Conservation (phyloP, 768 basidiomycete genomes). For the Russula foetens region DNA sequence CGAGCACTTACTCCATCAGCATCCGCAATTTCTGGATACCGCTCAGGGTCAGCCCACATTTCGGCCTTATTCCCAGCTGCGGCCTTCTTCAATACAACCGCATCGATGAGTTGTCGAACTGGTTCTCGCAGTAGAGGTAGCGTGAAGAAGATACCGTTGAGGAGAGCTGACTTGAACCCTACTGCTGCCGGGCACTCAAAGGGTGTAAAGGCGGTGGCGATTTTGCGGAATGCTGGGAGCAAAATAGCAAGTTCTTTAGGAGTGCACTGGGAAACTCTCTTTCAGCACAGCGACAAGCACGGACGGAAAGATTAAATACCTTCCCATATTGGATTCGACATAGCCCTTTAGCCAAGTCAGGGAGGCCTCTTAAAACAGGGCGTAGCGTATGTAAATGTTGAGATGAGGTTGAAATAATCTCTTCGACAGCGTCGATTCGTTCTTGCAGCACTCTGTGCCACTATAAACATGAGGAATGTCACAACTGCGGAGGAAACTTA, state of each 20-base stretch:
- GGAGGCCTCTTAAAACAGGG: slow-evolving; percentile 61
- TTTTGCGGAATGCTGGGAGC: slow-evolving; percentile 64
- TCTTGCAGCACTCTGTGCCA: slow-evolving; percentile 55
- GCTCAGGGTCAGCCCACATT: slow-evolving; percentile 56
- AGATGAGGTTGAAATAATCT: slow-evolving; percentile 58
- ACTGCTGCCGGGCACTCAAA: slow-evolving; percentile 36
- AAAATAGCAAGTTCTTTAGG: slow-evolving; percentile 75
- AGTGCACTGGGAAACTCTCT: slow-evolving; percentile 45
- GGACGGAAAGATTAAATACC: slow-evolving; percentile 35
- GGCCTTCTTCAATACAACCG: slow-evolving; percentile 56
- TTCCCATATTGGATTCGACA: slow-evolving; percentile 88
- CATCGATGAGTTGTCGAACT: slow-evolving; percentile 43
- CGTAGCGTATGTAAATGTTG: slow-evolving; percentile 61
- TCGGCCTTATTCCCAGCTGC: slow-evolving; percentile 54
- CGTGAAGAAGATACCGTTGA: slow-evolving; percentile 62
- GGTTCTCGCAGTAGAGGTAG: slow-evolving; percentile 58
- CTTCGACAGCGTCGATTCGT: slow-evolving; percentile 78
- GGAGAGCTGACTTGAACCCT: slow-evolving; percentile 54
- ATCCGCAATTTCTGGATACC: slow-evolving; percentile 49
- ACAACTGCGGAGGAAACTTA: slow-evolving; percentile 26
- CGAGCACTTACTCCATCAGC: slow-evolving; percentile 41
- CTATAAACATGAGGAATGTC: not conserved
- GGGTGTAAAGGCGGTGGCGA: slow-evolving; percentile 54
- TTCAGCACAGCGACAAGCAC: not conserved
- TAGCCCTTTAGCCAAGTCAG: slow-evolving; percentile 81